phyloP scores from a whole-genome alignment of 345 rosid genomes.

The Eucalyptus erythrocorys region DNA sequence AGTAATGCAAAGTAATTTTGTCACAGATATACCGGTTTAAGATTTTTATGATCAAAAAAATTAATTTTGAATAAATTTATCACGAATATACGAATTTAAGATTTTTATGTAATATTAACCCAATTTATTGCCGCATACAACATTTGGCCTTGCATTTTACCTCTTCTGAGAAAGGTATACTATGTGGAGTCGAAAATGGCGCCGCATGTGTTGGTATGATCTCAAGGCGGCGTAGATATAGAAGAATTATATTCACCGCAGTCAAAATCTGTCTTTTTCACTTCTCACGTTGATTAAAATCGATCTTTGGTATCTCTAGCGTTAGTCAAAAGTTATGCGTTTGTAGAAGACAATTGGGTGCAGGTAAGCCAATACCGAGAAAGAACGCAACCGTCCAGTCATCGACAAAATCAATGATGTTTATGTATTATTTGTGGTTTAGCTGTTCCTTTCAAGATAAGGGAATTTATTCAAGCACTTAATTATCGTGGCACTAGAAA shows the following conservation, averaged over 20 bases:
- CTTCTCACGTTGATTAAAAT: not conserved
- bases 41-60: too few relatives aligned
- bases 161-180: not conserved
- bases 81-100: too few relatives aligned
- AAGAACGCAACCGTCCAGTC: not conserved
- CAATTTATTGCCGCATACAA: too few relatives aligned
- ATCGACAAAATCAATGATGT: not conserved
- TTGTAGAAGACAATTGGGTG: not conserved
- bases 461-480: not conserved
- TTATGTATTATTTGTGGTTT: not conserved
- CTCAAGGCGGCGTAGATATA: not conserved
- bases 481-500: not conserved
- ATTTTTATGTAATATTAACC: too few relatives aligned
- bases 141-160: not conserved
- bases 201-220: not conserved
- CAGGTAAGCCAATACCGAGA: not conserved
- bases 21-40: fast-evolving
- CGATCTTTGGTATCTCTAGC: not conserved
- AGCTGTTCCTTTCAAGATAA: not conserved
- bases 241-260: not conserved
- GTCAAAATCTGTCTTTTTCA: not conserved
- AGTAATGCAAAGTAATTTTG: fast-evolving
- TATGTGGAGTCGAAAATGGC: not conserved
- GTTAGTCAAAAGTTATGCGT: not conserved
- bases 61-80: too few relatives aligned